Evolutionary conservation across 371 early-diverging fungal genomes (phyloP).

Genomic region (Dipsacomyces acuminosporus): DNA sequence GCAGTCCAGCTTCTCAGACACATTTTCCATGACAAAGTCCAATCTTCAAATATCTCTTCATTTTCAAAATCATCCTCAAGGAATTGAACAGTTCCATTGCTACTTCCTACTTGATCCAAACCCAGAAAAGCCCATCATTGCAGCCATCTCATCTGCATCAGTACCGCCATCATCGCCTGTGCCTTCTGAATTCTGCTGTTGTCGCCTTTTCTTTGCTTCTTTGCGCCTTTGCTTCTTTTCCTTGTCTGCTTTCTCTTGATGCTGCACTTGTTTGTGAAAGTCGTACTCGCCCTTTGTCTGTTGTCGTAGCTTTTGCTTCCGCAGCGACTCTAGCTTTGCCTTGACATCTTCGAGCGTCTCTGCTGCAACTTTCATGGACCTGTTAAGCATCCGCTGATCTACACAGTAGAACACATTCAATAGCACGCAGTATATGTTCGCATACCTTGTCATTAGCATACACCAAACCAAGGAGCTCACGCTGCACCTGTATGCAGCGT

Average conservation of each 20-base stretch:
- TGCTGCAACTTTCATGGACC: conserved; percentile 72
- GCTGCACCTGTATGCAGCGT: neutral
- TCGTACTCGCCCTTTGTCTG: conserved; percentile 18
- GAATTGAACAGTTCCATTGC: neutral
- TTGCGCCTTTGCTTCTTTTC: conserved; percentile 37
- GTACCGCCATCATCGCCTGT: conserved; percentile 3
- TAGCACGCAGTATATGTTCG: too few species aligned
- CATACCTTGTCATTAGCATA: too few species aligned
- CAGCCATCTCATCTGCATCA: conserved; percentile 42
- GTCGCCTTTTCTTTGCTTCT: conserved; percentile 17
- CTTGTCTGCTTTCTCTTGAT: conserved; percentile 44
- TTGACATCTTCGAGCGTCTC: conserved; percentile 49
- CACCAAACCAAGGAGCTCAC: conserved; percentile 15
- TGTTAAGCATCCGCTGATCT: conserved; percentile 63
- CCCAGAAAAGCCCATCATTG: conserved; percentile 47
- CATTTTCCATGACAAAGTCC: neutral
- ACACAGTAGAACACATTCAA: too few species aligned
- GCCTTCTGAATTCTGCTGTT: conserved; percentile 1
- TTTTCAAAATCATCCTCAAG: neutral
- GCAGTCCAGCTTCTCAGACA: too few species aligned
- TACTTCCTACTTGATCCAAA: conserved; percentile 29
- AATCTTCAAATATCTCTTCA: too few species aligned
- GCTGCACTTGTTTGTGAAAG: conserved; percentile 46
- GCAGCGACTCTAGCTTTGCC: conserved; percentile 46
- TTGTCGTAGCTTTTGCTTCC: conserved; percentile 33